Evolutionary conservation across 1,284 basidiomycete genomes (phyloP), one percentile per base, ranked within the genome.

Genomic region (Golubevia sp.): DNA sequence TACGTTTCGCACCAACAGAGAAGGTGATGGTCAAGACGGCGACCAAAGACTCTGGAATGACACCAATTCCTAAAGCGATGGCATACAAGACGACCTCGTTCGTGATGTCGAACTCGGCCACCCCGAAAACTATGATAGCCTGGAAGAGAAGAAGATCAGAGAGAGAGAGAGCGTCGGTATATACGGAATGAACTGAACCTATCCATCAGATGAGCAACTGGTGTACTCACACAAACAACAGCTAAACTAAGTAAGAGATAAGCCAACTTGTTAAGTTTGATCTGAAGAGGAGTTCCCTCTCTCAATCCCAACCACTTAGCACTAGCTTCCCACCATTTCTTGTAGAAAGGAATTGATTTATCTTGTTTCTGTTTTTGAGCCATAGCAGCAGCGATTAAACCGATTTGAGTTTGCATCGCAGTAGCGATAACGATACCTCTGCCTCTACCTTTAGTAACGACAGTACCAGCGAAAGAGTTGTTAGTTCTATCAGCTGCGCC

Each of bases 261-360:
- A 2, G 90, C 90, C 27, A 91, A 86, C 71, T 86, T 88, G 76
- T 86, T 86, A 62, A 88, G 85, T 80, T 89, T 89, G 78, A 88
- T 88, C 79, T 90, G 89, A 3, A 90, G 86, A 1, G 88, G 89
- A 0, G 88, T 89, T 4, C 85, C 86, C 24, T 85, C 85, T 20
- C 82, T 84, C 3, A 87, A 76, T 54, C 87, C 87, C n/a, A 87
- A 70, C 66, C 73, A 73, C 44, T 56, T 64, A 48, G 75, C 73
- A 34, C 60, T 66, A 24, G 70, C 50, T 38, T 74, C 71, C 75
- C 75, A 77, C 11, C 60, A 56, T 30, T 24, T 56, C 55, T 65
- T 64, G 56, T 66, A 70, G 62, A 63, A 71, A 34, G 49, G 15
- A 27, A 38, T 38, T 18, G 23, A 53, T 18, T 60, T 61, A 24